phyloP scores from a whole-genome alignment of 2,329 filamentous ascomycete species.

The Penicillium frequentans region DNA sequence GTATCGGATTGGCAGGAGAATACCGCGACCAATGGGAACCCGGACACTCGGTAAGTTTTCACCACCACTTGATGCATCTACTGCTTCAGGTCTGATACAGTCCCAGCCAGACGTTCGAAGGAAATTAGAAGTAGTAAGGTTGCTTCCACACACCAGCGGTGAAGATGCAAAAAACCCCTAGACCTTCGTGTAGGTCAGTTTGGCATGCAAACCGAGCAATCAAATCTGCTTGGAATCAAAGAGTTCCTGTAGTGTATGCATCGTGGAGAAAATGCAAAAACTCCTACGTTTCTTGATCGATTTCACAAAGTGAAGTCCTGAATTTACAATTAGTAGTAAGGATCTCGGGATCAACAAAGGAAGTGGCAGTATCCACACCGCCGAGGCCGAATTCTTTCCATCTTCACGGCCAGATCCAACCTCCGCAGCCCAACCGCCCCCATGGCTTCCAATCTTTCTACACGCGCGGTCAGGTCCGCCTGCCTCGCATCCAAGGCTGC shows the following conservation, averaged over 20 bases:
- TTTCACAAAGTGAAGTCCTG: background rate
- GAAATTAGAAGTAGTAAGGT: background rate
- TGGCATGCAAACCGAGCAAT: slow-evolving; percentile 6
- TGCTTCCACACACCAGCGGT: slow-evolving; percentile 15
- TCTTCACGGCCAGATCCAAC: slow-evolving; percentile 9
- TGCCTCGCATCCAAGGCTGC: slow-evolving; percentile 26
- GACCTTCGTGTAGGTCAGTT: slow-evolving; percentile 1
- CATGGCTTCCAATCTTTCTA: slow-evolving; percentile 52
- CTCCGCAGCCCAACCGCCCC: slow-evolving; percentile 16
- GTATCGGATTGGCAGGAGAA: background rate
- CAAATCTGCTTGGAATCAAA: background rate
- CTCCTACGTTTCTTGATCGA: background rate
- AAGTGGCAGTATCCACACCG: slow-evolving; percentile 23
- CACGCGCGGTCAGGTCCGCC: slow-evolving; percentile 40
- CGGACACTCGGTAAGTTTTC: background rate
- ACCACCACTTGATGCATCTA: background rate
- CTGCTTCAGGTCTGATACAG: slow-evolving; percentile 2
- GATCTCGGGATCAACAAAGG: background rate
- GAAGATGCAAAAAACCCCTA: slow-evolving; percentile 6
- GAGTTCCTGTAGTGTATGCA: background rate
- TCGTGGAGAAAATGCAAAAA: background rate
- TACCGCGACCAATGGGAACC: slow-evolving; percentile 2
- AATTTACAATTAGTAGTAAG: background rate
- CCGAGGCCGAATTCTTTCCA: slow-evolving; percentile 26
- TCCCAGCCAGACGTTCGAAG: slow-evolving; percentile 4